Conservation (phyloP, 768 basidiomycete species). For the Naganishia vishniacii region DNA sequence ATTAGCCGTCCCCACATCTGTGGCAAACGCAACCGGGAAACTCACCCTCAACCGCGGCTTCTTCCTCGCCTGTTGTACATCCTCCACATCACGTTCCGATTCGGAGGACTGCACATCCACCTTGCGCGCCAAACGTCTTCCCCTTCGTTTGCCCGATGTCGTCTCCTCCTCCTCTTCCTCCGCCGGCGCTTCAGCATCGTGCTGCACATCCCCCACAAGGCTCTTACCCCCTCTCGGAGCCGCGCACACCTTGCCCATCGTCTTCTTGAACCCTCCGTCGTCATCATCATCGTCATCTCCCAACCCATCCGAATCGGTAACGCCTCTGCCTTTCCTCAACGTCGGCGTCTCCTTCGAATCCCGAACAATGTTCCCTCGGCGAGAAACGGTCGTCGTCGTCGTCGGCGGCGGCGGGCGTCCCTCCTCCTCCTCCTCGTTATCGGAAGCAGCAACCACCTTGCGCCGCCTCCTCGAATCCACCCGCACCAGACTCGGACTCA, state of each 20-base stretch:
- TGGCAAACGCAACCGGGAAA: too few relatives aligned
- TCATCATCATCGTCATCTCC: neutral
- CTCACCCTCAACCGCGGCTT: neutral
- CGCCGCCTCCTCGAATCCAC: neutral
- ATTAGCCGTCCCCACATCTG: neutral
- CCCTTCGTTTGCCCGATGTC: too few relatives aligned
- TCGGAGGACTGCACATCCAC: too few relatives aligned
- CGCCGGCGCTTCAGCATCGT: too few relatives aligned
- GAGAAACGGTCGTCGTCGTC: too few relatives aligned
- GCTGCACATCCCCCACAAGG: too few relatives aligned
- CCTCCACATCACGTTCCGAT: conserved; percentile 1
- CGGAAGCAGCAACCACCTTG: neutral
- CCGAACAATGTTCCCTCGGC: too few relatives aligned
- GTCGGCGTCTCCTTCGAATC: neutral
- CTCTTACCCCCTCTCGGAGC: too few relatives aligned
- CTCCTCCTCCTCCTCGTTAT: neutral
- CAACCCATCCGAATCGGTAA: neutral
- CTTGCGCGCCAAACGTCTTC: neutral
- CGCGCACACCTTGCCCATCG: neutral
- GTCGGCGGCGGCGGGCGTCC: too few relatives aligned
- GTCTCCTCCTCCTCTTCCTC: too few relatives aligned
- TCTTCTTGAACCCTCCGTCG: conserved; percentile 7
- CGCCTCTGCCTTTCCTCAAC: too few relatives aligned
- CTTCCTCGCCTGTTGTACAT: neutral
- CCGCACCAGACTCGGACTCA: neutral